phyloP scores from a whole-genome alignment of 257 asterid genomes.

The Pogostemon cablin region DNA sequence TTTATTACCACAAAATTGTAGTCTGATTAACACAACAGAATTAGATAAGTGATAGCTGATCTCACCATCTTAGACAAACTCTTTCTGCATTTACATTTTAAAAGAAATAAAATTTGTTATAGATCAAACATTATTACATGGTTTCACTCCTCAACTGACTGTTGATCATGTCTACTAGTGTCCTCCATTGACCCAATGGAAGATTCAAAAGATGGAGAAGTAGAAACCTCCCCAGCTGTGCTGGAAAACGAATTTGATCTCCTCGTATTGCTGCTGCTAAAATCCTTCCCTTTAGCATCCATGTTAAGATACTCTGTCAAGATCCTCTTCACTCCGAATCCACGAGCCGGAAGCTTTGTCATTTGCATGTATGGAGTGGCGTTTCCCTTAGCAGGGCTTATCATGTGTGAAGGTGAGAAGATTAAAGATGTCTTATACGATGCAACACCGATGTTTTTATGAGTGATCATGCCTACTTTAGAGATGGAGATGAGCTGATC shows the following conservation, averaged over 20 bases:
- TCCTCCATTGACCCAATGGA: conserved; percentile 40
- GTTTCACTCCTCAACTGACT: conserved; percentile 33
- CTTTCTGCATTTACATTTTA: conserved; percentile 31
- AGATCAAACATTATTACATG: background rate
- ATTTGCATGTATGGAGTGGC: conserved; percentile 15
- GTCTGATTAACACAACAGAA: conserved; percentile 11
- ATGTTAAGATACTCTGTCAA: conserved; percentile 69
- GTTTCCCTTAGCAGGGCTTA: conserved; percentile 50
- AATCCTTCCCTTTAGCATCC: conserved; percentile 52
- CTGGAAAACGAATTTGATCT: conserved; percentile 51
- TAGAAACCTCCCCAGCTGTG: conserved; percentile 41
- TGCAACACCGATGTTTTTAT: conserved; percentile 42
- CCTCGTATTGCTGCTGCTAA: conserved; percentile 32
- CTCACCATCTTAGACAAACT: conserved; percentile 15
- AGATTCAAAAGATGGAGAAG: conserved; percentile 49
- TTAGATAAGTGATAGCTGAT: background rate
- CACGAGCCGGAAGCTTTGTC: conserved; percentile 35
- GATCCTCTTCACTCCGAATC: conserved; percentile 64
- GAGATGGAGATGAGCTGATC: conserved; percentile 62
- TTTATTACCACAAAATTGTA: conserved; percentile 7
- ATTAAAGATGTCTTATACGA: conserved; percentile 51
- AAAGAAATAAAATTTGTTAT: conserved; percentile 13
- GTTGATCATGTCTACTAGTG: conserved; percentile 31
- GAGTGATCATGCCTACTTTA: conserved; percentile 54
- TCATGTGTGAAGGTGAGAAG: conserved; percentile 51